Percentiles rank a stretch among this genome's conserved stretches.
phyloP scores from a whole-genome alignment of 306 rosid species.

The apple (Malus domestica) region ASM211411v1 NC_041798.1:32207501-32208000 shows the following conservation, averaged over 20 bases:
- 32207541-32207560: background rate
- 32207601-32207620: background rate
- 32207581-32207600: background rate
- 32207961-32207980: background rate
- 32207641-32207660: background rate
- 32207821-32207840: background rate
- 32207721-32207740: background rate
- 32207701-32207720: background rate
- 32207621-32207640: background rate
- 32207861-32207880: background rate
- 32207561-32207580: background rate
- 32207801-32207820: background rate
- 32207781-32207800: background rate
- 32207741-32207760: background rate
- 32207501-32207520: constrained; percentile 37
- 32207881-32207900: background rate
- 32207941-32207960: background rate
- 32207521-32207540: constrained; percentile 33
- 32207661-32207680: background rate
- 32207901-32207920: background rate
- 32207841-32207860: background rate
- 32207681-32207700: background rate
- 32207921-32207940: background rate
- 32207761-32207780: background rate
- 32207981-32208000: background rate